Evolutionary conservation across 2,329 filamentous ascomycete genomes (phyloP), one percentile per base, ranked within the genome.

Genomic region (Cladosporium austrohemisphaericum): DNA sequence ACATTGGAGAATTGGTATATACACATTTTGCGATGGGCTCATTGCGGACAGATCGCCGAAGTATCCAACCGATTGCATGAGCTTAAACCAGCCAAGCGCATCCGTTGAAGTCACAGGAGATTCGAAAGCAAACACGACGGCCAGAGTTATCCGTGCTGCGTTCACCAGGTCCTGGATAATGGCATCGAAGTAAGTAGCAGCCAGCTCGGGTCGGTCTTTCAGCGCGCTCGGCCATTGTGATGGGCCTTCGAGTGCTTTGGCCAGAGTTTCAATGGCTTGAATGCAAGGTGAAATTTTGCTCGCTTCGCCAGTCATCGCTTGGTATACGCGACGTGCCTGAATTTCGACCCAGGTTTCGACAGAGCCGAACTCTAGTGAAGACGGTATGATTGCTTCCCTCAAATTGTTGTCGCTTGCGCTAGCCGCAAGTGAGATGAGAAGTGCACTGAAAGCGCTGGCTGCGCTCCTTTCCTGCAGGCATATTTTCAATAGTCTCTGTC

Each of bases 131-230:
- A 59, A 58, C 9, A 14, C 79, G 75, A 13, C 81, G 73, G 10
- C 81, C 74, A 58, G 87, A 78, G 38, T 74, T 70, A 29, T 73
- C 66, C 43, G 77, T 31, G 67, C 29, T 2, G 55, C 77, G 62
- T 93, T 86, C 31, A 86, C 74, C 35, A 85, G 77, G 65, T 95
- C 88, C 11, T 82, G 80, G 18, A 90, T 71, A 20, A 83, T 71
- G 4, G 77, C 81, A 48, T 76, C 75, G 19, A 78, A 68, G 81
- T 85, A 92, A 44, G 78, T 73, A 28, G 79, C 76, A 16, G 55
- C 50, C 29, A 53, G 55, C 13, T 50, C 41, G 5, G 46, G 29
- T 6, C 59, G 55, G 13, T 56, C 45, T 19, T 38, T 50, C 43
- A 63, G 60, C 4, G 53, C 46, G 16, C 18, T 36, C 4, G 31